Conservation (phyloP, 768 basidiomycete species). For the Pleurotus platypus region DNA sequence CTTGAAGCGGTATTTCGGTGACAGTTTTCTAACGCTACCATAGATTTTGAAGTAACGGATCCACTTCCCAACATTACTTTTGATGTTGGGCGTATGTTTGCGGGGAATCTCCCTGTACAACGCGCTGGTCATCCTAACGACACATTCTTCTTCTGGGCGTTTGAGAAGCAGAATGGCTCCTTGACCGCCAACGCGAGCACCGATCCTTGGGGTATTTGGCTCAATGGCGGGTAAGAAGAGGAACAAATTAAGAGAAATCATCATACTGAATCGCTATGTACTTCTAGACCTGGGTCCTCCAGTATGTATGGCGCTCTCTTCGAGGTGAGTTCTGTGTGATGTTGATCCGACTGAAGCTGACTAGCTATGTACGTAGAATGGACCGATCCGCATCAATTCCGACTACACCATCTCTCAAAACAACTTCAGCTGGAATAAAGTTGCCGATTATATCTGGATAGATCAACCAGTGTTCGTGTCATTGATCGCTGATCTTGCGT, state of each 20-base stretch:
- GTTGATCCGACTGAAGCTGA: not conserved
- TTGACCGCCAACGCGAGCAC: conserved; percentile 38
- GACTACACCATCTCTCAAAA: conserved; percentile 51
- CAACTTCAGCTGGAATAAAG: conserved; percentile 50
- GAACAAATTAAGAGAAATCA: not conserved
- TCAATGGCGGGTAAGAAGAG: conserved; percentile 61
- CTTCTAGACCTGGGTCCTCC: conserved; percentile 60
- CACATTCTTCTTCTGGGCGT: conserved; percentile 64
- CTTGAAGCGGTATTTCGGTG: not conserved
- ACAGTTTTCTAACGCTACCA: conserved; percentile 4
- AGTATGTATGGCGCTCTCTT: conserved; percentile 62
- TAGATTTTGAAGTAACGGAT: conserved; percentile 59
- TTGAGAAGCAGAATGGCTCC: conserved; percentile 54
- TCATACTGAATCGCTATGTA: not conserved
- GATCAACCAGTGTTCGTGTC: conserved; percentile 63
- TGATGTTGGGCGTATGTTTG: conserved; percentile 46
- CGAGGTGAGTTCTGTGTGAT: conserved; percentile 41
- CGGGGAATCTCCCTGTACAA: conserved; percentile 62
- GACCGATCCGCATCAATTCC: conserved; percentile 56
- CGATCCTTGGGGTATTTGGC: conserved; percentile 71
- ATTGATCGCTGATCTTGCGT: not conserved
- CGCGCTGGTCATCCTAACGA: conserved; percentile 58
- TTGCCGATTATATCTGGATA: conserved; percentile 70
- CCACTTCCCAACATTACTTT: conserved; percentile 62
- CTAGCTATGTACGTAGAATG: conserved; percentile 43